Evolutionary conservation across 2,329 filamentous ascomycete genomes (phyloP).

Genomic region (Mollisia scopiformis): DNA sequence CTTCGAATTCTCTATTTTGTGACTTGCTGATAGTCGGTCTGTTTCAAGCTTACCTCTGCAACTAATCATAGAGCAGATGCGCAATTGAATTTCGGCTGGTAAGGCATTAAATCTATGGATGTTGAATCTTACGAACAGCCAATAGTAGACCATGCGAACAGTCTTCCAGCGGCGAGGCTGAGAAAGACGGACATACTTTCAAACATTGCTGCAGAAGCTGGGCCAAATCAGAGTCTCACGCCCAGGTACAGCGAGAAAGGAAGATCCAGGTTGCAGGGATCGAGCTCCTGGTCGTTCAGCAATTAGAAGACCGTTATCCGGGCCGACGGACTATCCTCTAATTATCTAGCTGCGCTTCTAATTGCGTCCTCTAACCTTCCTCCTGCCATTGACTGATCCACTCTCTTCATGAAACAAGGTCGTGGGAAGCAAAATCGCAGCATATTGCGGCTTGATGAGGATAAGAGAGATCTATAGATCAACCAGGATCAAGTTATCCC

Average conservation of each 20-base stretch:
- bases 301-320: not conserved
- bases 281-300: not conserved
- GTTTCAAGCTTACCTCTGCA: not conserved
- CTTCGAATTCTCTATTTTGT: not conserved
- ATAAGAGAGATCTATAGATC: not conserved
- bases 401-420: constrained; percentile 3
- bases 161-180: not conserved
- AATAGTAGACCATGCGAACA: not conserved
- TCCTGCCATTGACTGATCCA: not conserved
- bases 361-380: not conserved
- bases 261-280: not conserved
- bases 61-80: not conserved
- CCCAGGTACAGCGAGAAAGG: not conserved
- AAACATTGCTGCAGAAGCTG: not conserved
- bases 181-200: not conserved
- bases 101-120: not conserved
- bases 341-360: not conserved
- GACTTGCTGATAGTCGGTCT: not conserved
- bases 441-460: not conserved
- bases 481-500: not conserved
- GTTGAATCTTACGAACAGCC: not conserved
- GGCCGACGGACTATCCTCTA: not conserved
- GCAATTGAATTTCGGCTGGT: not conserved
- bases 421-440: not conserved
- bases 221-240: not conserved